Conservation (phyloP, 345 rosid species). For the Cardamine chenopodiifolia region DNA sequence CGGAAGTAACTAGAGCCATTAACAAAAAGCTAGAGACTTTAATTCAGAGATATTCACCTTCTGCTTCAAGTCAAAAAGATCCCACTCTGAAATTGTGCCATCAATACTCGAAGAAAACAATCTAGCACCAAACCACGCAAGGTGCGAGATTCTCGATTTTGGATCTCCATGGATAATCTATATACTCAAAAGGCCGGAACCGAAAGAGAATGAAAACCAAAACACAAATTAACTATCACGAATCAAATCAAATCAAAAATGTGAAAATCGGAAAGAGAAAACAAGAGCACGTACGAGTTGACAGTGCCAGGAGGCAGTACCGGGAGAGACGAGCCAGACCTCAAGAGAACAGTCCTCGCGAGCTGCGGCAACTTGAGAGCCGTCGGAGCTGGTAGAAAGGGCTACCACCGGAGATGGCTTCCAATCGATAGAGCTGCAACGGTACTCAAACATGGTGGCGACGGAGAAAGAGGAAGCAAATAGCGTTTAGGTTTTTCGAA, state of each 20-base stretch:
- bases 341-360: conserved; percentile 91
- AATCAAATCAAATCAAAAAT: not conserved
- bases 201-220: not conserved
- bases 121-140: conserved; percentile 71
- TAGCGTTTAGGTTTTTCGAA: conserved; percentile 30
- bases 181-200: conserved; percentile 22
- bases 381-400: conserved; percentile 76
- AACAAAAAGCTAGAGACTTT: not conserved
- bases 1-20: not conserved
- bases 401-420: conserved; percentile 87
- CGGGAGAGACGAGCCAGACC: conserved; percentile 95
- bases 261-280: not conserved
- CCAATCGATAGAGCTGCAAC: conserved; percentile 80
- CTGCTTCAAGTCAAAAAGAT: conserved; percentile 77
- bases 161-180: conserved; percentile 86
- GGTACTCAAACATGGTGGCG: conserved; percentile 51
- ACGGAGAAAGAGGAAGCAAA: conserved; percentile 18
- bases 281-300: conserved; percentile 69
- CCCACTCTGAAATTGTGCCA: conserved; percentile 87
- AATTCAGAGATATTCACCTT: conserved; percentile 47
- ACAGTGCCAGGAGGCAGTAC: conserved; percentile 91
- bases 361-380: conserved; percentile 78
- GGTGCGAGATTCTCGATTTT: conserved; percentile 71
- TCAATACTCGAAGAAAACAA: conserved; percentile 84
- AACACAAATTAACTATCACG: not conserved